These are phyloP conservation scores for Malbranchea zuffiana DNA, from an alignment of 2,329 filamentous ascomycete genomes.

Conservation along the genomic window DNA sequence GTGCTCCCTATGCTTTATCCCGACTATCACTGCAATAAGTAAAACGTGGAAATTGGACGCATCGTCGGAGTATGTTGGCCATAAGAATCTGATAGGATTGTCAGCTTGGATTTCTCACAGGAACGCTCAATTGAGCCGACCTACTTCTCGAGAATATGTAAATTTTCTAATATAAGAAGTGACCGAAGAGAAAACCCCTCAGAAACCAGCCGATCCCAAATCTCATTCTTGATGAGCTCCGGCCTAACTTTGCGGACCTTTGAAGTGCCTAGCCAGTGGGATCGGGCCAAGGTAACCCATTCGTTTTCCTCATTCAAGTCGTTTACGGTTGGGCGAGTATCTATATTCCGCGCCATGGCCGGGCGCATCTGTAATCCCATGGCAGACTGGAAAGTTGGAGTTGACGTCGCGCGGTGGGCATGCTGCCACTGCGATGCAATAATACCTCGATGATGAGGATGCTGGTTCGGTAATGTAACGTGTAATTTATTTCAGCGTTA, in stretches of 20 bases:
- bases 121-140: constrained; percentile 11
- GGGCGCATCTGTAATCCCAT: constrained; percentile 34
- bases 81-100: constrained; percentile 54
- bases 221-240: constrained; percentile 70
- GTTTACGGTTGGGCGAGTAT: constrained; percentile 33
- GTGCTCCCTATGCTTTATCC: constrained; percentile 78
- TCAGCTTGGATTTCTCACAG: constrained; percentile 13
- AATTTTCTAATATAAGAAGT: constrained; percentile 71
- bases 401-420: neutral
- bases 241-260: constrained; percentile 66
- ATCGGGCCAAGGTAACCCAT: constrained; percentile 61
- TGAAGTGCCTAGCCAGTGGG: constrained; percentile 67
- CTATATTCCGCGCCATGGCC: constrained; percentile 49
- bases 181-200: constrained; percentile 67
- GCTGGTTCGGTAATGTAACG: too few species aligned
- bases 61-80: constrained; percentile 83
- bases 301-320: constrained; percentile 34
- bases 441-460: too few species aligned
- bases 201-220: constrained; percentile 81
- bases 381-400: neutral
- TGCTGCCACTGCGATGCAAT: neutral
- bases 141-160: constrained; percentile 79
- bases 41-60: constrained; percentile 87
- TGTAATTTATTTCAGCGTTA: too few species aligned
- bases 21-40: constrained; percentile 72